Base-by-base conservation (phyloP, 805 yeast genomes). In the Yamadazyma insecticola region DNA sequence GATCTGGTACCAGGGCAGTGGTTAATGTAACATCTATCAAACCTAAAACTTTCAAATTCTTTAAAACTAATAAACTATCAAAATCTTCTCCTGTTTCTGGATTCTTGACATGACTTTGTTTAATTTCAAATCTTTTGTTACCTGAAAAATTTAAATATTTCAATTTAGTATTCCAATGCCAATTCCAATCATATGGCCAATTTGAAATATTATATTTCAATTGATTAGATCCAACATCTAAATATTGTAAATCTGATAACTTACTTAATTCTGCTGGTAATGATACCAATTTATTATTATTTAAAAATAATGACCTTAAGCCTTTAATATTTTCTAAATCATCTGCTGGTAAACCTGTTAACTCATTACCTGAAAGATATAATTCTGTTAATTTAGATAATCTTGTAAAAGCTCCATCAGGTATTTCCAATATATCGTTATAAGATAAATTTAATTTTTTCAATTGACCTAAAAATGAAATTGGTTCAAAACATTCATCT, bases 171-270 rank as follows among this genome's bases (percentile, higher is more conserved):
- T 92, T 92, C 65, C 78, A 79, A 46, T 82, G 79, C 98, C 98
- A 92, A 57, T 87, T 92, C 97, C 97, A 92, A 53, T 92, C 98
- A 51, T 86, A 90, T 11, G 92, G 94, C 73, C 88, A 85, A 55
- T 92, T 92, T 3, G 92, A 82, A 34, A 90, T 87, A 47, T 92
- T 92, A 57, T 92, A 92, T 48, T 88, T 84, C 57, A 92, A 65
- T 39, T 79, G 81, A 53, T 92, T 92, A 2, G 94, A 84, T 3
- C 97, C 95, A 12, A 86, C 92, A 60, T 92, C 99, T 22, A 92
- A 68, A 7, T 78, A 81, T 19, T 72, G 73, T 48, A 92, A 60
- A 16, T 74, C 70, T 1, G 59, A 50, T 27, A 88, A 68, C 36
- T 79, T 79, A 6, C 90, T 77, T 28, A 92, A 57, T 50, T 90